phyloP scores from a whole-genome alignment of 2,329 filamentous ascomycete genomes.

The Chaetomiaceae sp. region DNA sequence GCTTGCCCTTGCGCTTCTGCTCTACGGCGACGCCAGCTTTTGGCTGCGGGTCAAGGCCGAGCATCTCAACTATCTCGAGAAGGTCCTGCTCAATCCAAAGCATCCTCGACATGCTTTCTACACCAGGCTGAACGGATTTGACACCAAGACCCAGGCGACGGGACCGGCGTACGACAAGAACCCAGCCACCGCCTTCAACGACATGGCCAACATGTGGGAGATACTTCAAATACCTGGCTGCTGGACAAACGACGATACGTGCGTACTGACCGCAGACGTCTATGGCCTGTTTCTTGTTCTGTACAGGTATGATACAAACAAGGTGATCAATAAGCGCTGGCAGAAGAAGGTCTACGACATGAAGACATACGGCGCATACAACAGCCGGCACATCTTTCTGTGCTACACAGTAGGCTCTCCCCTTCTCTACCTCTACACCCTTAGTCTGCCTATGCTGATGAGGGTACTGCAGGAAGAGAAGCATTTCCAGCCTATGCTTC shows the following conservation, averaged over 20 bases:
- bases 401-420: conserved; percentile 18
- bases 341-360: conserved; percentile 22
- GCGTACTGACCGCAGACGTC: conserved; percentile 30
- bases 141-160: not conserved
- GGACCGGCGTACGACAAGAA: not conserved
- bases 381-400: conserved; percentile 30
- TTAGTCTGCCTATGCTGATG: not conserved
- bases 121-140: conserved; percentile 20
- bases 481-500: conserved; percentile 31
- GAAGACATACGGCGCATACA: conserved; percentile 28
- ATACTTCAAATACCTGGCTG: conserved; percentile 26
- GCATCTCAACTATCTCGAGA: conserved; percentile 27
- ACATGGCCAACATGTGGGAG: conserved; percentile 28
- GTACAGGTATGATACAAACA: conserved; percentile 21
- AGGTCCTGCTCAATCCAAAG: conserved; percentile 20
- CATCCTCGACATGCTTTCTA: conserved; percentile 28
- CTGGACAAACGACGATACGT: conserved; percentile 27
- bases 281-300: conserved; percentile 30
- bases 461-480: conserved; percentile 7
- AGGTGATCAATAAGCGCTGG: not conserved
- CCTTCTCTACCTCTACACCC: no score
- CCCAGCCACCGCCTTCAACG: not conserved
- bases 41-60: conserved; percentile 31
- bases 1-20: conserved; percentile 25
- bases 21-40: conserved; percentile 25